Evolutionary conservation across 371 early-diverging fungal species (phyloP).

Genomic region (Coemansia sp.): DNA sequence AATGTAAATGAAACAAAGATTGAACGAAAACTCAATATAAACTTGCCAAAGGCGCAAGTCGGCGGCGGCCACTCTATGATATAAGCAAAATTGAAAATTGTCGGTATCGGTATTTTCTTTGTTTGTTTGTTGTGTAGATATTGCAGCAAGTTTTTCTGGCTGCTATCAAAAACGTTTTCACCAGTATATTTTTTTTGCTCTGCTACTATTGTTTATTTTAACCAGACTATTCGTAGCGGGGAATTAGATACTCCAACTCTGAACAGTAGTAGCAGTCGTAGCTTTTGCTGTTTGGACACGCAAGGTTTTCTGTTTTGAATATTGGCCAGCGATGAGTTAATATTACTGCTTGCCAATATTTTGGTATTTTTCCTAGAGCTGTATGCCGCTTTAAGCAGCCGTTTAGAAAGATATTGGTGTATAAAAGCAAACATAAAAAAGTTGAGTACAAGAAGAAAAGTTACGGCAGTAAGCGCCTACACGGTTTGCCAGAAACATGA

Average conservation of each 20-base stretch:
- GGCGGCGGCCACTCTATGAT: neutral
- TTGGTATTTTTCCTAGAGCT: neutral
- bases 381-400: neutral
- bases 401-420: neutral
- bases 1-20: neutral
- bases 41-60: neutral
- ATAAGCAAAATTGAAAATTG: neutral
- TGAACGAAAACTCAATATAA: neutral
- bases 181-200: neutral
- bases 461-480: neutral
- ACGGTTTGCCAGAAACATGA: neutral
- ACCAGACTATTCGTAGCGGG: neutral
- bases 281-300: neutral
- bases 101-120: conserved; percentile 1
- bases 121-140: neutral
- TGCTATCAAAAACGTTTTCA: conserved; percentile 5
- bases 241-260: conserved; percentile 1
- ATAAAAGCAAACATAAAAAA: neutral
- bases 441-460: neutral
- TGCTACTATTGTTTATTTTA: conserved; percentile 5
- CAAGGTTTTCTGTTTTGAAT: neutral
- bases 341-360: conserved; percentile 1
- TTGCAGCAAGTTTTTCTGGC: neutral
- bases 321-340: neutral
- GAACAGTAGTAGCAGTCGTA: conserved; percentile 1